Evolutionary conservation across 148 eudicot species (phyloP).

Genomic region (Nyssa sinensis): DNA sequence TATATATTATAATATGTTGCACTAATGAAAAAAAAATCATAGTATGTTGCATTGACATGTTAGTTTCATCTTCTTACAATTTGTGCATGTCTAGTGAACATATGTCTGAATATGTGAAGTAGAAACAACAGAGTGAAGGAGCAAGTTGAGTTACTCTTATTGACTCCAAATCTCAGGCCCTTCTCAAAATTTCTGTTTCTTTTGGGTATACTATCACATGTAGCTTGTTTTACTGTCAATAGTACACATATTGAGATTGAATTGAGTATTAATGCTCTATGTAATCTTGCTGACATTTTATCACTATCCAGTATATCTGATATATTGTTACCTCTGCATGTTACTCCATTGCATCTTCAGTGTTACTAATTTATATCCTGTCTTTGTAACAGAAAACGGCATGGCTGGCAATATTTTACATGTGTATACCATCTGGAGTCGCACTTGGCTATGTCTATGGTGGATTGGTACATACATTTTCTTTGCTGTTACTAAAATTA

Average conservation of each 20-base stretch:
- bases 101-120: background rate
- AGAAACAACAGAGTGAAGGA: background rate
- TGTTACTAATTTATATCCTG: background rate
- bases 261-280: background rate
- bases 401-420: slow-evolving; percentile 91
- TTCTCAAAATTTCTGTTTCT: background rate
- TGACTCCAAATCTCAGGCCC: background rate
- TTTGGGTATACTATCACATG: background rate
- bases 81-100: background rate
- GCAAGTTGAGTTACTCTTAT: background rate
- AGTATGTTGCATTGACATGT: background rate
- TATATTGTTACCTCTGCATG: background rate
- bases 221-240: background rate
- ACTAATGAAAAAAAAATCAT: too few relatives aligned
- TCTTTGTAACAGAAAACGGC: slow-evolving; percentile 64
- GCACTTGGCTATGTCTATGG: slow-evolving; percentile 97
- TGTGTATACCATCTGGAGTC: slow-evolving; percentile 97
- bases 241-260: background rate
- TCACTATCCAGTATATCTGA: background rate
- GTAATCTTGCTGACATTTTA: background rate
- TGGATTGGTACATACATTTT: slow-evolving; percentile 58
- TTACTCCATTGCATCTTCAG: background rate
- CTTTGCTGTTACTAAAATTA: background rate
- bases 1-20: too few relatives aligned
- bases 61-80: background rate